Percentiles rank a stretch among this genome's conserved stretches.
Conservation (phyloP, 2,329 filamentous ascomycete species). For the Decorospora gaudefroyi region DNA sequence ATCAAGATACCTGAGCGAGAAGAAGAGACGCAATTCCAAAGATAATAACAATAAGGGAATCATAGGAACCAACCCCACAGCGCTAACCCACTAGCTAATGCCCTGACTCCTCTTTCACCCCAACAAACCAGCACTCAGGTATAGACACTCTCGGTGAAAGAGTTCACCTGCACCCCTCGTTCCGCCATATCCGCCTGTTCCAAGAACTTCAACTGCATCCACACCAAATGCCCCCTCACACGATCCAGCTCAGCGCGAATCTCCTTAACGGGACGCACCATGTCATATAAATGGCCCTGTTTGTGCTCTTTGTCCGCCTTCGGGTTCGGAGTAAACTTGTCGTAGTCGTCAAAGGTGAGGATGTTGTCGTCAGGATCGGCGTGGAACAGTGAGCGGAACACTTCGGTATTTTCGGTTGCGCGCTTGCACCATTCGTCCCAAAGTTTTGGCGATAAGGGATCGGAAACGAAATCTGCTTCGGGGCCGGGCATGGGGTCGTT, state of each 20-base stretch:
- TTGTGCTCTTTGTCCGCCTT: slow-evolving; percentile 67
- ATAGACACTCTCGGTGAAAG: slow-evolving; percentile 84
- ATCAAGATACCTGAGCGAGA: no score
- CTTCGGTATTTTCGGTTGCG: slow-evolving; percentile 71
- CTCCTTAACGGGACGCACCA: slow-evolving; percentile 65
- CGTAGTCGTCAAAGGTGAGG: slow-evolving; percentile 87
- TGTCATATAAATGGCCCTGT: slow-evolving; percentile 84
- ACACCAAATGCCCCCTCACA: slow-evolving; percentile 87
- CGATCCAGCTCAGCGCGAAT: slow-evolving; percentile 75
- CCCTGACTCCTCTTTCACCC: background rate
- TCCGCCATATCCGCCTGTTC: slow-evolving; percentile 87
- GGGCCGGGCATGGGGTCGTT: slow-evolving; percentile 78
- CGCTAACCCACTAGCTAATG: no score
- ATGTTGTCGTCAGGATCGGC: slow-evolving; percentile 89
- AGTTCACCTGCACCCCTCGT: slow-evolving; percentile 81
- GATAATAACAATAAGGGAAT: no score
- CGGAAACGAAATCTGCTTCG: slow-evolving; percentile 63
- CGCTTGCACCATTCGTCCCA: slow-evolving; percentile 69
- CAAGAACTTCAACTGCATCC: slow-evolving; percentile 92
- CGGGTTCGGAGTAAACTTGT: slow-evolving; percentile 64
- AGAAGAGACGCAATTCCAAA: no score
- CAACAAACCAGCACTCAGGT: slow-evolving; percentile 51
- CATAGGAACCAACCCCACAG: no score
- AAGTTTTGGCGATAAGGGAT: slow-evolving; percentile 62
- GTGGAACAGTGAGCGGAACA: slow-evolving; percentile 81